phyloP scores from a whole-genome alignment of 768 basidiomycete species.

The Trametes elegans region DNA sequence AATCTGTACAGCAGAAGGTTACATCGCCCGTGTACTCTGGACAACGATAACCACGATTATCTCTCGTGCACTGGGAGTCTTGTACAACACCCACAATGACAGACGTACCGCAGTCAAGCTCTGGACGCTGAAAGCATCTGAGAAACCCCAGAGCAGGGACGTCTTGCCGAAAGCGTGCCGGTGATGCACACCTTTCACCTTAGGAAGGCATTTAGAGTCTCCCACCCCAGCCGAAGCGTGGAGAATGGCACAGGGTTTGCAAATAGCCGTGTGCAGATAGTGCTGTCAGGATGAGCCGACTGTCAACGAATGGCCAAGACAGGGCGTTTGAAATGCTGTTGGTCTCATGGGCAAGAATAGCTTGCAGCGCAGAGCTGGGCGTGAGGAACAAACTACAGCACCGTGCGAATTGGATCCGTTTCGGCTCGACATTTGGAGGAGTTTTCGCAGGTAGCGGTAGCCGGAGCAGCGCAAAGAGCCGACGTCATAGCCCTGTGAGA shows the following conservation, averaged over 20 bases:
- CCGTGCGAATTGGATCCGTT: too few species aligned
- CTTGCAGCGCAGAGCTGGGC: too few species aligned
- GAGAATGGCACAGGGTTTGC: not conserved
- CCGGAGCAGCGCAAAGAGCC: too few species aligned
- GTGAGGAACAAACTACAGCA: too few species aligned
- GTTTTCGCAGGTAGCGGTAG: too few species aligned
- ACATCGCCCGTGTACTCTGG: not conserved
- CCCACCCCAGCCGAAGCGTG: not conserved
- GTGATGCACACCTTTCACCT: not conserved
- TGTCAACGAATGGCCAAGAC: not conserved
- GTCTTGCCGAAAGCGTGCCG: not conserved
- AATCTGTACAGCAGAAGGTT: not conserved
- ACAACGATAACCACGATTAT: too few species aligned
- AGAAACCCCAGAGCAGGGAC: not conserved
- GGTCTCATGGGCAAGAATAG: not conserved
- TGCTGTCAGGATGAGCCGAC: not conserved
- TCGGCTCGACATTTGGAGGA: too few species aligned
- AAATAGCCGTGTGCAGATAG: constrained; percentile 1
- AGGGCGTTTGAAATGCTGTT: too few species aligned
- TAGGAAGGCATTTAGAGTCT: not conserved
- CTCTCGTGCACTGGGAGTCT: too few species aligned
- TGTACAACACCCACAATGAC: not conserved
- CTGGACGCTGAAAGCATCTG: not conserved
- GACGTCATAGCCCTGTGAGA: too few species aligned
- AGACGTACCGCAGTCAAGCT: not conserved